Percentiles rank a stretch among this genome's conserved stretches.
Conservation (phyloP, 352 stramenopile species). For the Pythium utonaiense region DNA sequence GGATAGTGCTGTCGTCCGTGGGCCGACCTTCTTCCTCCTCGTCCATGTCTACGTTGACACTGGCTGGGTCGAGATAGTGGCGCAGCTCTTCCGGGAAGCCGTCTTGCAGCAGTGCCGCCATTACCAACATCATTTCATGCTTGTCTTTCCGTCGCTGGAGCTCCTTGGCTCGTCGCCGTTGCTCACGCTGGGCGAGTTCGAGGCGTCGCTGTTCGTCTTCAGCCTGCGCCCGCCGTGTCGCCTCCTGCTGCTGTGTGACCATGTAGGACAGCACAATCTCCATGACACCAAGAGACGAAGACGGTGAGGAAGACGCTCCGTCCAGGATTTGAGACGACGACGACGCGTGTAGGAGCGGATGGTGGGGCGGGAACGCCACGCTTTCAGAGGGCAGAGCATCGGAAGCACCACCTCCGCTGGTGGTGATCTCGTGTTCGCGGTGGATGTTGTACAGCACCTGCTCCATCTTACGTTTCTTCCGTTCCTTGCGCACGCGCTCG, state of each 20-base stretch:
- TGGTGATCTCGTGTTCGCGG: constrained; percentile 31
- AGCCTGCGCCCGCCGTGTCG: constrained; percentile 24
- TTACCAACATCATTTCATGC: constrained; percentile 55
- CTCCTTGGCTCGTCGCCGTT: constrained; percentile 33
- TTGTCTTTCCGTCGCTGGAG: constrained; percentile 31
- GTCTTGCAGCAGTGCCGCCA: constrained; percentile 39
- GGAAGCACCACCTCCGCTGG: not conserved
- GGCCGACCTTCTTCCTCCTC: not conserved
- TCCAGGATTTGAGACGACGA: not conserved
- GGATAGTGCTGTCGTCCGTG: not conserved
- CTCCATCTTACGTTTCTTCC: constrained; percentile 64
- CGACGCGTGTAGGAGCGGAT: not conserved
- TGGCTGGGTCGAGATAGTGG: constrained; percentile 28
- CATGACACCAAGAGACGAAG: constrained; percentile 29
- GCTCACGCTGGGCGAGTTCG: constrained; percentile 28
- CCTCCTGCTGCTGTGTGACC: constrained; percentile 48
- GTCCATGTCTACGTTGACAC: not conserved
- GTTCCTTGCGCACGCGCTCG: constrained; percentile 48
- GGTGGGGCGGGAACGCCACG: not conserved
- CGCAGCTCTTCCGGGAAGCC: constrained; percentile 41
- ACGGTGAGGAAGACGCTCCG: not conserved
- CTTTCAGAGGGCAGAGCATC: not conserved
- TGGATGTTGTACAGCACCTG: constrained; percentile 48
- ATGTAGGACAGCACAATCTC: constrained; percentile 55
- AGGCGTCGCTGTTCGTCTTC: constrained; percentile 31